phyloP scores from a whole-genome alignment of 257 asterid species.

The Asclepias syriaca region DNA sequence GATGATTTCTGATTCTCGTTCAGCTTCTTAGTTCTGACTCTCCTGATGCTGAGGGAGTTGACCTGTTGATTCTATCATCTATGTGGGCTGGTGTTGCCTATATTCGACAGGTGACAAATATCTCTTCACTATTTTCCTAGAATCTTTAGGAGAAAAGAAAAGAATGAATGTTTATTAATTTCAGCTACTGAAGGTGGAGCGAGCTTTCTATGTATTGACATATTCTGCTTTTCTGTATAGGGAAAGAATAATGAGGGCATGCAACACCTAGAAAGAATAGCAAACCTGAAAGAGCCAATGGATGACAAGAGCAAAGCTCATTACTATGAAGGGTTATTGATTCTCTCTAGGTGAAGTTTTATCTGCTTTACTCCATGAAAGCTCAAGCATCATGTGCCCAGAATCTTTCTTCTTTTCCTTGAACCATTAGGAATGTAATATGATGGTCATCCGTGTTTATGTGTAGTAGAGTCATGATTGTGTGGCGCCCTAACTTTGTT shows the following conservation, averaged over 20 bases:
- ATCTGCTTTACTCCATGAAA: neutral
- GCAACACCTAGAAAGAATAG: constrained; percentile 69
- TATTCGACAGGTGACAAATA: constrained; percentile 50
- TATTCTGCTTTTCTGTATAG: constrained; percentile 26
- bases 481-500: neutral
- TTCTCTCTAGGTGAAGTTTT: constrained; percentile 59
- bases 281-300: constrained; percentile 59
- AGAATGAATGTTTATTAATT: neutral
- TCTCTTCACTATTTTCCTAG: neutral
- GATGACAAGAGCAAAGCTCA: constrained; percentile 66
- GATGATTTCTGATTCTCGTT: constrained; percentile 10
- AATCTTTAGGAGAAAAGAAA: neutral
- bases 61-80: constrained; percentile 77
- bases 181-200: too few species aligned
- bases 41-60: constrained; percentile 59
- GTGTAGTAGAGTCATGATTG: neutral
- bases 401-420: neutral
- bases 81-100: constrained; percentile 75
- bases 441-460: neutral
- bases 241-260: constrained; percentile 70
- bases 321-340: constrained; percentile 65
- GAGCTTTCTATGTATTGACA: neutral
- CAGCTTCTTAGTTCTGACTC: constrained; percentile 58
- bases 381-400: neutral
- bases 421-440: too few species aligned